phyloP scores from a whole-genome alignment of 2,329 filamentous ascomycete genomes.

The Trichoderma koningiopsis region DNA sequence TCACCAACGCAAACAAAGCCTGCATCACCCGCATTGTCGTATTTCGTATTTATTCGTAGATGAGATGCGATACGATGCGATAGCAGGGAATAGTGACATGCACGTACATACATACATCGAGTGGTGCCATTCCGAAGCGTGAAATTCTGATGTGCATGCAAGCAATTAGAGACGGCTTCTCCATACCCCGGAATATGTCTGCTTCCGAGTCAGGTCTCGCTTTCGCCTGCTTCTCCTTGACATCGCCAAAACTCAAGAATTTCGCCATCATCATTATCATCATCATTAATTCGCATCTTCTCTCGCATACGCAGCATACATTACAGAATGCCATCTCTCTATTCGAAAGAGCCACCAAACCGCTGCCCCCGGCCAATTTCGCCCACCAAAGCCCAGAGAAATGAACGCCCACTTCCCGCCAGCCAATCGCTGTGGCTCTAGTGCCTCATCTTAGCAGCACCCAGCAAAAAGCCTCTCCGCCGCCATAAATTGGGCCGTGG shows the following conservation, averaged over 20 bases:
- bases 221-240: background rate
- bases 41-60: background rate
- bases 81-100: background rate
- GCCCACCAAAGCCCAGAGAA: background rate
- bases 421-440: background rate
- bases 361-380: background rate
- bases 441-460: constrained; percentile 1
- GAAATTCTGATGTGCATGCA: background rate
- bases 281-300: background rate
- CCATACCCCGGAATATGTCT: background rate
- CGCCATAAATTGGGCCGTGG: background rate
- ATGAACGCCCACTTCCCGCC: background rate
- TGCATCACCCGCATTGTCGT: background rate
- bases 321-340: background rate
- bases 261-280: background rate
- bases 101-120: background rate
- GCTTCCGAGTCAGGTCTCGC: background rate
- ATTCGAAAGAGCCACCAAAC: background rate
- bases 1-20: background rate
- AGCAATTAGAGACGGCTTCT: background rate
- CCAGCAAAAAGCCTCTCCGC: background rate
- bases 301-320: background rate
- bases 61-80: background rate
- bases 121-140: background rate
- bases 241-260: background rate